Evolutionary conservation across 1,284 basidiomycete genomes (phyloP).

Genomic region (Boletellus deceptivus): DNA sequence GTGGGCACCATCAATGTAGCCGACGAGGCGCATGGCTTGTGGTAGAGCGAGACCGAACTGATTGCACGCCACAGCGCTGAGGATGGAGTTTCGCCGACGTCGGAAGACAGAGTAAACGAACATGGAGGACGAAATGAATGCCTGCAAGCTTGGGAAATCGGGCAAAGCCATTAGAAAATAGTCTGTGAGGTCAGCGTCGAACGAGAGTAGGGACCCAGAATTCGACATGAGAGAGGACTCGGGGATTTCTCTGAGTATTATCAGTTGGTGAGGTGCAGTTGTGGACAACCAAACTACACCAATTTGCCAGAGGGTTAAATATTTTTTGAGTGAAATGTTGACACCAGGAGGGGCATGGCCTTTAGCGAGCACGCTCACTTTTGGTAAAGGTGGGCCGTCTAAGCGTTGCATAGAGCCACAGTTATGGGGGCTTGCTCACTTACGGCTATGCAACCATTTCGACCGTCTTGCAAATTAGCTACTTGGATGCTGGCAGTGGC

Average conservation of each 20-base stretch:
- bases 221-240: slow-evolving; percentile 1
- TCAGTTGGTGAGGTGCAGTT: too few species aligned
- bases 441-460: too few species aligned
- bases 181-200: slow-evolving; percentile 31
- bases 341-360: too few species aligned
- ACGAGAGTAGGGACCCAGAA: neutral
- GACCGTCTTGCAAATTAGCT: too few species aligned
- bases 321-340: too few species aligned
- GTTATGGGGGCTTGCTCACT: too few species aligned
- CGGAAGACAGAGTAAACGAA: slow-evolving; percentile 33
- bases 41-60: slow-evolving; percentile 34
- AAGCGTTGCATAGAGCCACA: too few species aligned
- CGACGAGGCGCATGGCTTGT: slow-evolving; percentile 32
- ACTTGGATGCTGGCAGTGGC: too few species aligned
- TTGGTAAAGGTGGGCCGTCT: too few species aligned
- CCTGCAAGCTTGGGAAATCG: slow-evolving; percentile 30
- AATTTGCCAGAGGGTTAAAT: too few species aligned
- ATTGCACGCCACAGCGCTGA: slow-evolving; percentile 33
- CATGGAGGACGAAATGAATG: slow-evolving; percentile 33
- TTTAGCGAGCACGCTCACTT: too few species aligned
- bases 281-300: too few species aligned
- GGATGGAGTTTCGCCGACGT: slow-evolving; percentile 32
- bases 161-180: slow-evolving; percentile 29
- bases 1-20: neutral
- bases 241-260: neutral